Percentiles rank a stretch among this genome's conserved stretches.
Evolutionary conservation across 2,329 filamentous ascomycete species (phyloP).

Genomic region (Metarhizium robertsii): DNA sequence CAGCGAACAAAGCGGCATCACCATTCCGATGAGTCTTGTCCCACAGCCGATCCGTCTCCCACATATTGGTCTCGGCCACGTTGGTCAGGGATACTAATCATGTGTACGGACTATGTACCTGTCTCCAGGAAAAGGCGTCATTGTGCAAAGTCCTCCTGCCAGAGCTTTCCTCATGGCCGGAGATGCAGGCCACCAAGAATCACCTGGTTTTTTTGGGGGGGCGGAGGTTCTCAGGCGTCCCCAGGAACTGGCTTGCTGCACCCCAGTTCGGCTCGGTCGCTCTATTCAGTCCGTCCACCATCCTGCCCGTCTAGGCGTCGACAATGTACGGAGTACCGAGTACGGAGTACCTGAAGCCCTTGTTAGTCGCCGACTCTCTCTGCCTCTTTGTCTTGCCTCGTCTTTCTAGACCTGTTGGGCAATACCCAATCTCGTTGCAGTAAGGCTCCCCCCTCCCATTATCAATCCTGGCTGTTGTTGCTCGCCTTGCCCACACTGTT

Average conservation of each 20-base stretch:
- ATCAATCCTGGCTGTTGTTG: slow-evolving; percentile 2
- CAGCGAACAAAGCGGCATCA: slow-evolving; percentile 1
- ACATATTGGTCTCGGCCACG: background rate
- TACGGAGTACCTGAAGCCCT: background rate
- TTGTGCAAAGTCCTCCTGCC: background rate
- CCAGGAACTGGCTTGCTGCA: slow-evolving; percentile 2
- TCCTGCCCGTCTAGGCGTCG: background rate
- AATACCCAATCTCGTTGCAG: slow-evolving; percentile 7
- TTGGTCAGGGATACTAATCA: background rate
- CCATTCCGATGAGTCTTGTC: background rate
- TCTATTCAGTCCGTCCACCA: background rate
- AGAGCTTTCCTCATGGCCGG: background rate
- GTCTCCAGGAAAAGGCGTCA: too few species aligned
- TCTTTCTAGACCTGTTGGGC: slow-evolving; percentile 2
- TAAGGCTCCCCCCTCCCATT: slow-evolving; percentile 1
- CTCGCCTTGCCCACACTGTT: slow-evolving; percentile 1
- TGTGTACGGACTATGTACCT: too few species aligned
- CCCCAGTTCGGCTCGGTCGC: slow-evolving; percentile 1
- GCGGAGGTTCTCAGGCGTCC: background rate
- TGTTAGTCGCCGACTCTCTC: slow-evolving; percentile 4
- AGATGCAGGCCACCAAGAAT: background rate
- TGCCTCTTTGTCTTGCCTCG: slow-evolving; percentile 3
- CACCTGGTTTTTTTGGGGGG: too few species aligned
- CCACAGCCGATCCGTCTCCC: slow-evolving; percentile 1
- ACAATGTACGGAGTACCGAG: background rate